Percentiles rank a stretch among this genome's conserved stretches.
Conservation (phyloP, 352 stramenopile species). For the Pythium brassicae region DNA sequence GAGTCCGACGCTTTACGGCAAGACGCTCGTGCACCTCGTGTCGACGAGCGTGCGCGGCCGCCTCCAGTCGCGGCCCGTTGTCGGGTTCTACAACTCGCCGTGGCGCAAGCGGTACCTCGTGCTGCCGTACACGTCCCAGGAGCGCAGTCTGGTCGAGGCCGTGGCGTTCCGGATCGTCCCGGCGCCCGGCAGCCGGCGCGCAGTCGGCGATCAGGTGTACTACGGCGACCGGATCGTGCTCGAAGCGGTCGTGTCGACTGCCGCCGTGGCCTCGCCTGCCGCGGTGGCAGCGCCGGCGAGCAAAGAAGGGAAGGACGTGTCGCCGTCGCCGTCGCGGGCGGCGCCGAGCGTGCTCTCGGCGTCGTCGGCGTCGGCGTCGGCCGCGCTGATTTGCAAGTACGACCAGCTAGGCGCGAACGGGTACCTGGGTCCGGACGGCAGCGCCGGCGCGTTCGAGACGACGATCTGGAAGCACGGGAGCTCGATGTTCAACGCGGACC, state of each 20-base stretch:
- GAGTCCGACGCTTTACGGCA: constrained; percentile 51
- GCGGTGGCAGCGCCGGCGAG: background rate
- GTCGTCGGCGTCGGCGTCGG: constrained; percentile 5
- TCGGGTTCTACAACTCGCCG: constrained; percentile 76
- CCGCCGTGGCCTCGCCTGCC: too few relatives aligned
- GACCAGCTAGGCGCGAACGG: constrained; percentile 73
- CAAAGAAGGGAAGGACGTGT: constrained; percentile 7
- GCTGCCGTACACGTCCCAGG: constrained; percentile 64
- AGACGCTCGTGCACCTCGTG: constrained; percentile 66
- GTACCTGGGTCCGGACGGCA: constrained; percentile 77
- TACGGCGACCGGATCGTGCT: constrained; percentile 77
- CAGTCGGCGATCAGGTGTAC: constrained; percentile 63
- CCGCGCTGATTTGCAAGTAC: constrained; percentile 67
- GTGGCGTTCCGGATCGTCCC: constrained; percentile 76
- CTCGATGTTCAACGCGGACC: constrained; percentile 80
- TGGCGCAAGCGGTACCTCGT: constrained; percentile 84
- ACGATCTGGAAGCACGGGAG: constrained; percentile 82
- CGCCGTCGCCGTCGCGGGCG: constrained; percentile 8
- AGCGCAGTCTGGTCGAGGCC: constrained; percentile 63
- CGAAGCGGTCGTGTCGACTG: constrained; percentile 30
- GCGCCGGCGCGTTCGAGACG: constrained; percentile 70
- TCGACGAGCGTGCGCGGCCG: constrained; percentile 72
- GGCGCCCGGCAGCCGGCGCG: constrained; percentile 40
- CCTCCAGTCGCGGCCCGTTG: constrained; percentile 62
- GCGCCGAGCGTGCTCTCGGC: constrained; percentile 10